Evolutionary conservation across 2,329 filamentous ascomycete genomes (phyloP), one percentile per base, ranked within the genome.

Genomic region (Cladosporium halotolerans): DNA sequence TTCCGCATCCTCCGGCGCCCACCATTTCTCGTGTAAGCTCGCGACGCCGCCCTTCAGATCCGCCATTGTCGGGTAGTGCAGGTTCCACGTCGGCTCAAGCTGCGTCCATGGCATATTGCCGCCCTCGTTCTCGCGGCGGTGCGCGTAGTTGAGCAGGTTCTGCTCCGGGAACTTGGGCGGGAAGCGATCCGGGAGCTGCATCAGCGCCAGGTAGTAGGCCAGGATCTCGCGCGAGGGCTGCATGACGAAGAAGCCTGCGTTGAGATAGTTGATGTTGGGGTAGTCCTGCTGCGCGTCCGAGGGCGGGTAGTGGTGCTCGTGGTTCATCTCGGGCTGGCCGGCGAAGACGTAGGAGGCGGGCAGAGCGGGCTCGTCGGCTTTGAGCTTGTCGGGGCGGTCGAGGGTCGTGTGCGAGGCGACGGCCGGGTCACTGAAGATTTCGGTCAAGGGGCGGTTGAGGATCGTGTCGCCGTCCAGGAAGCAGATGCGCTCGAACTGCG

Each of bases 71-170:
- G 67, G 65, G 41, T 65, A 68, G 43, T 69, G 64, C 9, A 71
- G 65, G 48, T 72, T 73, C 69, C 69, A 73, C 8, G 61, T 66
- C 13, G 66, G 65, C 16, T 58, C 56, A 6, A 73, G 51, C 50
- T 66, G 62, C n/a, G 58, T 60, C 70, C 70, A 73, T 2, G 71
- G 70, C 70, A 73, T 73, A 14, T 68, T 67, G 13, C 71, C 70
- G 13, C 62, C 56, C 56, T 62, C 41, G 7, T 46, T 31, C 56
- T 59, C 38, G 14, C 41, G 47, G 7, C 63, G 48, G 54, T 73
- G 71, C 8, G 64, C 67, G 42, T 65, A 65, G 57, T 72, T 72
- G 19, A 71, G 58, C 4, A 71, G 57, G 36, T 69, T 69, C 54
- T 73, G 70, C 58, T 72, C 70, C 9, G 61, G 62, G 45, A 69